Percentiles rank a stretch among this genome's conserved stretches.
Conservation (phyloP, 176 grass and related monocot genomes). For the Dendrocalamus sinicus region DNA sequence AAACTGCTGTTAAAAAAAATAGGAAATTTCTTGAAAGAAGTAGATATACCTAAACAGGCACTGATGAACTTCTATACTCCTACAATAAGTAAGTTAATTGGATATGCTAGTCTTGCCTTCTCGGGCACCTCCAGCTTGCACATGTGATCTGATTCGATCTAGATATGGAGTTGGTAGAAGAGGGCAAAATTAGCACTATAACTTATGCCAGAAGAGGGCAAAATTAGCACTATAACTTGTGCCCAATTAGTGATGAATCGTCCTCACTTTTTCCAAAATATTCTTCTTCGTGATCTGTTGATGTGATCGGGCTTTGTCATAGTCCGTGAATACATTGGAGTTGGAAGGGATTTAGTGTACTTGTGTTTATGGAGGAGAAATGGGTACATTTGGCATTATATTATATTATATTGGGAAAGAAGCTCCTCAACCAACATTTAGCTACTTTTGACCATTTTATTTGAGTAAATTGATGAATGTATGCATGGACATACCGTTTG, state of each 20-base stretch:
- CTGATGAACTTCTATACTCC: background rate
- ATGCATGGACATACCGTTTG: background rate
- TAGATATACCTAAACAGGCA: background rate
- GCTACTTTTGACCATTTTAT: conserved; percentile 23
- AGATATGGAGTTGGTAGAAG: background rate
- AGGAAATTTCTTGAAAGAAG: conserved; percentile 23
- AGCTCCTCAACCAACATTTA: background rate
- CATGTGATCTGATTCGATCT: background rate
- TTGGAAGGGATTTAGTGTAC: conserved; percentile 11
- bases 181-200: background rate
- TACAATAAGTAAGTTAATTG: conserved; percentile 33
- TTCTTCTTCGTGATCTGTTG: conserved; percentile 26
- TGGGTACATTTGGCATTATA: conserved; percentile 19
- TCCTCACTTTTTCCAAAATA: background rate
- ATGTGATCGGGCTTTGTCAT: background rate
- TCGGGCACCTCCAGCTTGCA: conserved; percentile 5
- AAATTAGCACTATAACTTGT: background rate
- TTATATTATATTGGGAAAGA: conserved; percentile 23
- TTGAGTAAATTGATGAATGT: background rate
- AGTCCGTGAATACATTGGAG: background rate
- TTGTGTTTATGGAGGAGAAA: conserved; percentile 16
- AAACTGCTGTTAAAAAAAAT: background rate
- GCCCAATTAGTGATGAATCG: background rate
- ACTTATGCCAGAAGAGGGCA: background rate
- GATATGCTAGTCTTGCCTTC: conserved; percentile 8